Conservation (phyloP, 2,329 filamentous ascomycete genomes). For the Coleophoma eucalyptorum region DNA sequence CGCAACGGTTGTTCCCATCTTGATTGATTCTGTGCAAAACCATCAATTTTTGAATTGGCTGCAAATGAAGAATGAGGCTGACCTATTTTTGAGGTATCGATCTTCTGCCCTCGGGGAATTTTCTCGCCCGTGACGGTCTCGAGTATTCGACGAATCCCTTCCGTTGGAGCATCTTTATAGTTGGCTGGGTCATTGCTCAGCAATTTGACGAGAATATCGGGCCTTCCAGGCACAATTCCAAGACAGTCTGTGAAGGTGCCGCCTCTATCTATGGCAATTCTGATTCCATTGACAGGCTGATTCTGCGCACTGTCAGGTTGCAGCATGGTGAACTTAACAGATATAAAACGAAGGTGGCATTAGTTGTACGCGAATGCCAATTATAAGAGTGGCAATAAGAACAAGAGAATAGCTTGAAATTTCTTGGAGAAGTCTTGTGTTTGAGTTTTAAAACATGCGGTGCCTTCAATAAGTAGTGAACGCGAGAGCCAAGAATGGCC, state of each 20-base stretch:
- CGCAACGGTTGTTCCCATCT: conserved; percentile 75
- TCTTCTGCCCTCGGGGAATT: conserved; percentile 55
- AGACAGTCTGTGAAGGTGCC: background rate
- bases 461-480: too few species aligned
- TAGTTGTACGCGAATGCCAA: too few species aligned
- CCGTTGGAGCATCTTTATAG: conserved; percentile 64
- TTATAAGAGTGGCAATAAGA: too few species aligned
- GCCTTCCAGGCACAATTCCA: conserved; percentile 38
- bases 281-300: background rate
- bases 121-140: conserved; percentile 54
- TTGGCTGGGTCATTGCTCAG: conserved; percentile 68
- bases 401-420: too few species aligned
- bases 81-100: conserved; percentile 56
- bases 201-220: conserved; percentile 68
- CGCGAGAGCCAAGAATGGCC: too few species aligned
- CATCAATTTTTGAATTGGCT: too few species aligned
- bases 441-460: too few species aligned
- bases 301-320: background rate
- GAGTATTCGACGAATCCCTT: conserved; percentile 62
- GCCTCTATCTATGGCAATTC: background rate
- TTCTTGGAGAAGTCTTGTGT: too few species aligned
- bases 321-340: background rate
- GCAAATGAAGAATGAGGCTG: too few species aligned
- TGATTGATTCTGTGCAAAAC: conserved; percentile 43
- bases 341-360: too few species aligned